Conservation (phyloP, 163 green algal species). For the Scenedesmus sp. region DNA sequence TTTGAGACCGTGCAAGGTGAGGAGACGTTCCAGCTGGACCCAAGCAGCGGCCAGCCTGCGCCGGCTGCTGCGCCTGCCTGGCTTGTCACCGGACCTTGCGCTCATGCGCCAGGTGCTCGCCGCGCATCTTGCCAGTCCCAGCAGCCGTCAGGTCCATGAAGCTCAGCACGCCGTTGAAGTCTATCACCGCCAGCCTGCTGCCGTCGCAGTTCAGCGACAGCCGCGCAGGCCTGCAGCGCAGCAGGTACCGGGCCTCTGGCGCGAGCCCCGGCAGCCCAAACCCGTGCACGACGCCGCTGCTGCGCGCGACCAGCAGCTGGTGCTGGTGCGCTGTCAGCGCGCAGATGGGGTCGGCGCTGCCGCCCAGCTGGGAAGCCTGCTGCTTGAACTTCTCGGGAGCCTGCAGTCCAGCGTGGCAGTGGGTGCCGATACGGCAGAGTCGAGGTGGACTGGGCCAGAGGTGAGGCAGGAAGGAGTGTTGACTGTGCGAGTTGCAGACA, state of each 20-base stretch:
- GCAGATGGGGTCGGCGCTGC: conserved; percentile 73
- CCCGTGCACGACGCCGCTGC: conserved; percentile 73
- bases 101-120: conserved; percentile 79
- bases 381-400: conserved; percentile 53
- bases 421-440: not conserved
- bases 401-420: conserved; percentile 6
- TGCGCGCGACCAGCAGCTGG: conserved; percentile 77
- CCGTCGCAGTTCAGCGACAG: conserved; percentile 86
- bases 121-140: conserved; percentile 48
- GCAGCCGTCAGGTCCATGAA: conserved; percentile 74
- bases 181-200: conserved; percentile 80
- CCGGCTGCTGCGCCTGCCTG: not conserved
- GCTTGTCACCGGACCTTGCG: conserved; percentile 68
- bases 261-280: conserved; percentile 77
- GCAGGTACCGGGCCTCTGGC: conserved; percentile 69
- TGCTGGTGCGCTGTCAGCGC: conserved; percentile 70
- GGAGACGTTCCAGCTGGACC: not conserved
- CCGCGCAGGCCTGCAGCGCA: conserved; percentile 73
- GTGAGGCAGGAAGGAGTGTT: not conserved
- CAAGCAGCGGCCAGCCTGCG: not conserved
- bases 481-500: not conserved
- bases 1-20: not conserved
- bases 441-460: not conserved
- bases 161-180: conserved; percentile 84
- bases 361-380: not conserved